Conservation (phyloP, 2,329 filamentous ascomycete species). For the Arthrobotrys sinensis region DNA sequence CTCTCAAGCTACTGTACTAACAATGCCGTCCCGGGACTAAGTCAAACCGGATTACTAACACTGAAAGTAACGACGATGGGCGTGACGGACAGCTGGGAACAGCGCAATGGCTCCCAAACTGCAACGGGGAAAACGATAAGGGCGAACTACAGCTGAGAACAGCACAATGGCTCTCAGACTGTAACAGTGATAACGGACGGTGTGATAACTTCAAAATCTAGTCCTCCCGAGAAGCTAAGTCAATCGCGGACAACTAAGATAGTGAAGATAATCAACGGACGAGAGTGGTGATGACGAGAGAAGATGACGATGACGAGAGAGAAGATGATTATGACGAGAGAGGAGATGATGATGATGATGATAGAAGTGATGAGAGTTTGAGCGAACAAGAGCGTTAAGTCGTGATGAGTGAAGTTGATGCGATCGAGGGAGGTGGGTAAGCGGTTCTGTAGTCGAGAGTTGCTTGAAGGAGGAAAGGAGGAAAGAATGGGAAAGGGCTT, state of each 20-base stretch:
- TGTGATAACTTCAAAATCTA: too few relatives aligned
- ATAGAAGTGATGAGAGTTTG: background rate
- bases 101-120: too few relatives aligned
- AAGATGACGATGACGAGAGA: background rate
- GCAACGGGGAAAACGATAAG: too few relatives aligned
- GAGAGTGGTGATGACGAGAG: slow-evolving; percentile 4
- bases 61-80: too few relatives aligned
- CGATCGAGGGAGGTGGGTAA: background rate
- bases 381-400: background rate
- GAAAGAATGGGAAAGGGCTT: background rate
- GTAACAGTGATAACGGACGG: background rate
- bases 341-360: background rate
- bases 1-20: too few relatives aligned
- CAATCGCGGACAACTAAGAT: background rate
- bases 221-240: too few relatives aligned
- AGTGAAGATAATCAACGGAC: background rate
- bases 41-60: too few relatives aligned
- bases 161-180: slow-evolving; percentile 18
- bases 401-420: background rate
- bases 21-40: too few relatives aligned
- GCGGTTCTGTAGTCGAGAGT: background rate
- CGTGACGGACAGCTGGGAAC: too few relatives aligned
- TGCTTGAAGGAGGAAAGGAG: background rate
- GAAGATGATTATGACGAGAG: background rate
- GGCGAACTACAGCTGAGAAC: too few relatives aligned